Base-by-base conservation (phyloP, 495 filamentous ascomycete genomes). In the Lasiosphaeris hirsuta region DNA sequence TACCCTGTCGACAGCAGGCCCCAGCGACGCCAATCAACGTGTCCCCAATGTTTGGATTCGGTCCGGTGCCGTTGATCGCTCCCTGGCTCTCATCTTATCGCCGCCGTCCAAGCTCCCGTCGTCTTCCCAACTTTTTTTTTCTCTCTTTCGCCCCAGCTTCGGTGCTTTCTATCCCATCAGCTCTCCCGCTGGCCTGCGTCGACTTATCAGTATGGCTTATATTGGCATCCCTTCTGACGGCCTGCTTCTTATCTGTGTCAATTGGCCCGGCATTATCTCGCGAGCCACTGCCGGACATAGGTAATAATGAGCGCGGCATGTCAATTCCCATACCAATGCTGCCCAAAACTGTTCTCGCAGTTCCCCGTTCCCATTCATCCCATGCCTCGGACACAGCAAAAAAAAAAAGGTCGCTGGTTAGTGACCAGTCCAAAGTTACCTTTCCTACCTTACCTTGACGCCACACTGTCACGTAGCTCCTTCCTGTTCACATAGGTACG, bases 61-160 rank as follows among this genome's bases (percentile, higher is more conserved):
- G 56, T 58, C 56, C 53, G 53, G 42, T 55, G 41, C 43, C 30
- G 43, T 6, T 45, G 43, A 17, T 45, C 43, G 43, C 30, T 40
- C 34, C 14, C 18, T 18, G 46, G n/a, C 49, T 8, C 35, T 51
- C 49, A 51, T 51, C 49, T 51, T 51, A 51, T 51, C 49, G 35
- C 46, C 46, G 10, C 14, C 11, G 36, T 49, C 46, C 15, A 34
- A 49, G 14, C 46, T 33, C n/a, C n/a, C n/a, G n/a, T n/a, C n/a
- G n/a, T n/a, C 46, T 34, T 35, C 36, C 36, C 23, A 49, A 35
- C 51, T 23, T 36, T 14, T 41, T 37, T 42, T 11, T 37, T 34
- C 6, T 18, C 13, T n/a, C 15, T 30, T 54, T 17, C 7, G 15
- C 23, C 17, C 14, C 18, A 19, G 7, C 7, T 7, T 19, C 10